A percentile compares a stretch with the other conserved stretches of the same genome.
Evolutionary conservation across 2,329 filamentous ascomycete genomes (phyloP).

Genomic region (Talaromyces atroroseus): DNA sequence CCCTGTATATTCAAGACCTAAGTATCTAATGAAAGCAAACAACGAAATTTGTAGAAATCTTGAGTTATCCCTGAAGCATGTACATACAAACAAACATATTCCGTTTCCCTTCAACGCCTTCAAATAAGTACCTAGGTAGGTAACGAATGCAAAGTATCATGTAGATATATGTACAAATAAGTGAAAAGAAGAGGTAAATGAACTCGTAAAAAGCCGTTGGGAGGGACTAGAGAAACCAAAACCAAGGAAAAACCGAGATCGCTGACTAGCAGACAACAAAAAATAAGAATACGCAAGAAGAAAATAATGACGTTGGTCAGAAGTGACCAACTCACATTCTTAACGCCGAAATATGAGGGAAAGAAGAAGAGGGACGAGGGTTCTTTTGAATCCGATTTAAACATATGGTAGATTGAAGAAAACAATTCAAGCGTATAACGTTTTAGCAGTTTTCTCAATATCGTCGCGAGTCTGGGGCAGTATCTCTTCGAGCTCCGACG

Average conservation of each 20-base stretch:
- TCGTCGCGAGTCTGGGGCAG: conserved; percentile 33
- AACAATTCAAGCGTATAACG: neutral
- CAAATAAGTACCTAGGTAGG: neutral
- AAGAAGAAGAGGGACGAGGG: neutral
- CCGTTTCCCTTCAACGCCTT: neutral
- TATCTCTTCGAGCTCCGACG: conserved; percentile 30
- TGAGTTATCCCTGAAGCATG: neutral
- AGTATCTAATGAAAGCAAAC: neutral
- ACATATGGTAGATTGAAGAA: conserved; percentile 4
- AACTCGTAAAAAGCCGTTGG: neutral
- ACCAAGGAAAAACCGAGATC: neutral
- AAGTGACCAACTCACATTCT: neutral
- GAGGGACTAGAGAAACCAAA: neutral
- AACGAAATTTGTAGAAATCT: neutral
- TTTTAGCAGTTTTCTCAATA: conserved; percentile 10
- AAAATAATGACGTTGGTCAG: neutral
- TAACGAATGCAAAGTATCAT: neutral
- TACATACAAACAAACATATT: neutral
- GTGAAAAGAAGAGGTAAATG: neutral
- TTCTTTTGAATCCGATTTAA: neutral
- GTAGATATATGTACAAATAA: neutral
- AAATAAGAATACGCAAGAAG: conserved; percentile 4
- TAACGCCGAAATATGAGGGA: neutral
- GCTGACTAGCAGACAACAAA: neutral
- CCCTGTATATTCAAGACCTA: neutral